Conservation (phyloP, 2,329 filamentous ascomycete genomes). For the Didymella exigua region DNA sequence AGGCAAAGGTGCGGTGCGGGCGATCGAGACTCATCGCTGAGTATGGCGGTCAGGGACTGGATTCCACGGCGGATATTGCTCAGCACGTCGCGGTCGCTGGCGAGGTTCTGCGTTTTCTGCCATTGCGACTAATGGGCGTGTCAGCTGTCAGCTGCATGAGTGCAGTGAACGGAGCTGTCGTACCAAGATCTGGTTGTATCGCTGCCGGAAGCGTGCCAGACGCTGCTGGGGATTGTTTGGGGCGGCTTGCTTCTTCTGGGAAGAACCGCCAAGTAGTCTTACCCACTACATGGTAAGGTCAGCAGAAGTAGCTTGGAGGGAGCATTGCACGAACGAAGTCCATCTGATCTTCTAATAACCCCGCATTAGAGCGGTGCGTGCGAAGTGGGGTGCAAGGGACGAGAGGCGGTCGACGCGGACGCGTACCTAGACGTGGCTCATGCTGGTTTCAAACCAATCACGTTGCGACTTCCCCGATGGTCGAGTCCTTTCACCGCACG, state of each 20-base stretch:
- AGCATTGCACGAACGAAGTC: constrained; percentile 29
- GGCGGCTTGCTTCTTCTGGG: constrained; percentile 56
- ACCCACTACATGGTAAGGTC: constrained; percentile 56
- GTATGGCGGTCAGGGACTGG: constrained; percentile 66
- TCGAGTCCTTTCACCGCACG: neutral
- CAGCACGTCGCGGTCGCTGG: constrained; percentile 58
- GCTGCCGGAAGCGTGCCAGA: constrained; percentile 65
- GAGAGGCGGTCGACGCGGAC: constrained; percentile 14
- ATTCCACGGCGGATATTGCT: constrained; percentile 59
- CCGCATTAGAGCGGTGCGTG: constrained; percentile 32
- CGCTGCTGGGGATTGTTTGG: constrained; percentile 64
- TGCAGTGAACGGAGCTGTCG: neutral
- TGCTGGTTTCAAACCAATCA: constrained; percentile 18
- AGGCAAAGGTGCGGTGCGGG: constrained; percentile 92
- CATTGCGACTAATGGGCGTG: constrained; percentile 59
- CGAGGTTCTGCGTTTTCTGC: constrained; percentile 60
- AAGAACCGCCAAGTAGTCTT: constrained; percentile 64
- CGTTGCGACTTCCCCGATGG: constrained; percentile 11
- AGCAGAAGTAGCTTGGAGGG: constrained; percentile 15
- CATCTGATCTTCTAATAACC: constrained; percentile 31
- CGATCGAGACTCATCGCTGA: constrained; percentile 86
- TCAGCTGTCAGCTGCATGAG: constrained; percentile 16
- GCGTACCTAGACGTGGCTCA: constrained; percentile 7
- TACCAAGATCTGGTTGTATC: constrained; percentile 65
- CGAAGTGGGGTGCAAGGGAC: constrained; percentile 25